Conservation (phyloP, 305 asterid species). For the Plantago coronopus region DNA sequence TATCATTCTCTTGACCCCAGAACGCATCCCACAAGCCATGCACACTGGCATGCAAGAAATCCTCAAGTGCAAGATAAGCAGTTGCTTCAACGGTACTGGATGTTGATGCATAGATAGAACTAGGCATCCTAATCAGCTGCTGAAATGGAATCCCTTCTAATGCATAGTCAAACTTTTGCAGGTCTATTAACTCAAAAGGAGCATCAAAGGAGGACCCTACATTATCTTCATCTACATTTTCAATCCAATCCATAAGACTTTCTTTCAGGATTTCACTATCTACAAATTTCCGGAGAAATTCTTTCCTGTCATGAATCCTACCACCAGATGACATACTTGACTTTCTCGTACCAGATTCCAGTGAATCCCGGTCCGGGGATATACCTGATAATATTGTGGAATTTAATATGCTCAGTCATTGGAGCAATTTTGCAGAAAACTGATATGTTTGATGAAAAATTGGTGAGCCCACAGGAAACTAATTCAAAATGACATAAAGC, state of each 20-base stretch:
- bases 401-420: conserved; percentile 11
- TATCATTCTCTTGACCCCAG: conserved; percentile 66
- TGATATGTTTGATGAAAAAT: conserved; percentile 9
- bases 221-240: conserved; percentile 38
- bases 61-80: conserved; percentile 89
- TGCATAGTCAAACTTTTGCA: conserved; percentile 92
- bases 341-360: conserved; percentile 64
- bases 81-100: conserved; percentile 64
- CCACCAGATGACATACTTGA: conserved; percentile 74
- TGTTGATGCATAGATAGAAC: conserved; percentile 69
- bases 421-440: background rate
- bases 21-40: conserved; percentile 86
- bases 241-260: conserved; percentile 57
- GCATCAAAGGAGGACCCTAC: conserved; percentile 46
- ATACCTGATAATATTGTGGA: conserved; percentile 36
- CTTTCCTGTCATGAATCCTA: conserved; percentile 59
- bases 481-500: conserved; percentile 12
- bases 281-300: conserved; percentile 76
- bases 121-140: conserved; percentile 95
- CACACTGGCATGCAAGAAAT: conserved; percentile 73
- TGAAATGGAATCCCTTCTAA: conserved; percentile 82
- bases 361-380: conserved; percentile 71
- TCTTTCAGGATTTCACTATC: conserved; percentile 52
- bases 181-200: conserved; percentile 92
- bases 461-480: background rate